Evolutionary conservation across 2,329 filamentous ascomycete species (phyloP).

Genomic region (Alternaria rosae): DNA sequence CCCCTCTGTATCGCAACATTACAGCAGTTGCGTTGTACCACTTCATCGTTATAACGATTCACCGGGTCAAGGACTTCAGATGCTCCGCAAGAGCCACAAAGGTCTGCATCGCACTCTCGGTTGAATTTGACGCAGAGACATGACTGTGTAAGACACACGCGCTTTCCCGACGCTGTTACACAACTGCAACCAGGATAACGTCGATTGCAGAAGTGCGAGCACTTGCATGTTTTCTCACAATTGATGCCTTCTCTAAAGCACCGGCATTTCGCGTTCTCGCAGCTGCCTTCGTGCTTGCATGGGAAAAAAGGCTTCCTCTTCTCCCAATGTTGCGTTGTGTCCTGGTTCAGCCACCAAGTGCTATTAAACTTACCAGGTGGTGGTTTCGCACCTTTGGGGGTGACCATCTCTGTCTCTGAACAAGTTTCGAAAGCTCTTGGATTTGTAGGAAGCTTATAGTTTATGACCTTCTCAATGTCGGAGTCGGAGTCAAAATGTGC

Average conservation of each 20-base stretch:
- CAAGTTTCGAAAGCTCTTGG: slow-evolving; percentile 15
- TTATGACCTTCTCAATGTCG: slow-evolving; percentile 34
- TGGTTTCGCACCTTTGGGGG: slow-evolving; percentile 8
- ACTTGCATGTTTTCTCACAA: slow-evolving; percentile 78
- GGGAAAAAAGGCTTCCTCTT: slow-evolving; percentile 67
- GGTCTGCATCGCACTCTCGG: slow-evolving; percentile 80
- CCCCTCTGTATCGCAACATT: slow-evolving; percentile 77
- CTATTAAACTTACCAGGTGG: slow-evolving; percentile 22
- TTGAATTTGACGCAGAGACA: slow-evolving; percentile 77
- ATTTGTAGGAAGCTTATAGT: slow-evolving; percentile 32
- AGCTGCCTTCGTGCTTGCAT: slow-evolving; percentile 72
- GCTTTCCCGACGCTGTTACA: slow-evolving; percentile 44
- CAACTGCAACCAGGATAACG: slow-evolving; percentile 56
- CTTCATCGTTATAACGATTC: slow-evolving; percentile 66
- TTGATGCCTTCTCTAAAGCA: slow-evolving; percentile 69
- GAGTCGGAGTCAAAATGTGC: slow-evolving; percentile 25
- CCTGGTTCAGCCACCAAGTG: slow-evolving; percentile 29
- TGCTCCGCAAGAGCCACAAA: slow-evolving; percentile 76
- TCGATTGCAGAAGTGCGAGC: slow-evolving; percentile 65
- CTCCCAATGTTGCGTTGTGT: slow-evolving; percentile 63
- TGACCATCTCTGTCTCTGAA: neutral
- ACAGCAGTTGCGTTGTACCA: slow-evolving; percentile 69
- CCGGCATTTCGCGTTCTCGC: slow-evolving; percentile 66
- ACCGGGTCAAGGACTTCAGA: slow-evolving; percentile 71
- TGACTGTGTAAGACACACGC: slow-evolving; percentile 45